Conservation (phyloP, 345 rosid species). For the Euphorbia tirucalli region DNA sequence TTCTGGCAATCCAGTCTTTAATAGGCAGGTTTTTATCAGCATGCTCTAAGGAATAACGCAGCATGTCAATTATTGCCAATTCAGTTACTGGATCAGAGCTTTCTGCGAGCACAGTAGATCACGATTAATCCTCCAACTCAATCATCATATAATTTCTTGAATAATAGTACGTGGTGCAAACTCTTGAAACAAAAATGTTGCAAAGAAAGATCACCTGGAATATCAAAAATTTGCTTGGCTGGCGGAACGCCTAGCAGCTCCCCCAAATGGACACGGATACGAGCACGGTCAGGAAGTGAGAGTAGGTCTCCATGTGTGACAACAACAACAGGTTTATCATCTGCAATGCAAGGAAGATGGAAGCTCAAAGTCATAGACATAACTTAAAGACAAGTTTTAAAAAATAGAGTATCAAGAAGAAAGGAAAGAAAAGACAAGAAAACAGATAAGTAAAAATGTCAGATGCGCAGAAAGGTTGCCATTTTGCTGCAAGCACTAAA, state of each 20-base stretch:
- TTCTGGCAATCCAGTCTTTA: constrained; percentile 30
- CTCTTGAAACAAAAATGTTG: background rate
- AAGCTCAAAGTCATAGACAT: constrained; percentile 3
- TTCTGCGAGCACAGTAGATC: constrained; percentile 36
- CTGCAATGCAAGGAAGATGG: constrained; percentile 30
- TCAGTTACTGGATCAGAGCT: constrained; percentile 48
- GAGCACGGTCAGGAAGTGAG: constrained; percentile 51
- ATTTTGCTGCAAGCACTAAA: background rate
- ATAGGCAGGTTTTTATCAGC: constrained; percentile 67
- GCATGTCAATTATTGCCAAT: constrained; percentile 50
- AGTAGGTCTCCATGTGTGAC: constrained; percentile 84
- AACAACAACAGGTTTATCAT: constrained; percentile 81
- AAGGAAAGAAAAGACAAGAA: background rate
- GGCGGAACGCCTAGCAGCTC: constrained; percentile 72
- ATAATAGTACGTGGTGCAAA: too few species aligned
- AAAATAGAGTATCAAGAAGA: background rate
- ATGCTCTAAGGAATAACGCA: constrained; percentile 71
- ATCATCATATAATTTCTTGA: constrained; percentile 2
- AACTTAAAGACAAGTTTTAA: background rate
- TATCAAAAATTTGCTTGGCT: constrained; percentile 66
- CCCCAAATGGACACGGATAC: constrained; percentile 51
- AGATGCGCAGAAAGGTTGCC: background rate
- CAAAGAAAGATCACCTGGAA: constrained; percentile 53
- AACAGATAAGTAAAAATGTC: background rate
- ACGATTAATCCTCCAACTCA: constrained; percentile 1